Evolutionary conservation across 1,284 basidiomycete species (phyloP).

Genomic region (Trichosporon coremiiforme): DNA sequence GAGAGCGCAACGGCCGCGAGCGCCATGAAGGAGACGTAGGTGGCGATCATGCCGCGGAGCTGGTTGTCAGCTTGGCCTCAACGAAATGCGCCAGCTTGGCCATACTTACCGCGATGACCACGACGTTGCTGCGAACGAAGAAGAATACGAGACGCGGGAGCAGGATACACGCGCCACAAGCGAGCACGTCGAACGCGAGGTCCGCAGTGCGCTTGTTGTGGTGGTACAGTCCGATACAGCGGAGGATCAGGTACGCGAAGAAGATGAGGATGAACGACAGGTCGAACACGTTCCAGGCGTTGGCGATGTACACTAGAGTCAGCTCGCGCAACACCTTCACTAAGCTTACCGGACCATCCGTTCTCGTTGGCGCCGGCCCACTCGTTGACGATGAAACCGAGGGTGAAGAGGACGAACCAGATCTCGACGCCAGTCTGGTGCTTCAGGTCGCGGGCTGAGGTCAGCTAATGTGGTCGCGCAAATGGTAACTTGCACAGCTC

Average conservation of each 20-base stretch:
- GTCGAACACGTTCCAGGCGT: constrained; percentile 86
- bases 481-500: too few species aligned
- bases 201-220: constrained; percentile 65
- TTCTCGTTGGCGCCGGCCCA: constrained; percentile 64
- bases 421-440: constrained; percentile 65
- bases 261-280: constrained; percentile 73
- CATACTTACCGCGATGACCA: constrained; percentile 67
- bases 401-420: constrained; percentile 71
- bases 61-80: constrained; percentile 44
- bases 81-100: not conserved
- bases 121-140: constrained; percentile 76
- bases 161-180: constrained; percentile 81
- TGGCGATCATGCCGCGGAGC: constrained; percentile 68
- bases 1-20: constrained; percentile 68
- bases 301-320: constrained; percentile 74
- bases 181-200: constrained; percentile 76
- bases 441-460: constrained; percentile 63
- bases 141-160: constrained; percentile 86
- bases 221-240: constrained; percentile 66
- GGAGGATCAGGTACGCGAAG: constrained; percentile 67
- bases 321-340: constrained; percentile 5
- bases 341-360: constrained; percentile 74
- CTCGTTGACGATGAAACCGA: constrained; percentile 71
- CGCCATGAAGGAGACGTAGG: constrained; percentile 81
- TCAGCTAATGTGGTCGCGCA: not conserved